Evolutionary conservation across 2,329 filamentous ascomycete genomes (phyloP), one percentile per base, ranked within the genome.

Genomic region (Colletotrichum liaoningense): DNA sequence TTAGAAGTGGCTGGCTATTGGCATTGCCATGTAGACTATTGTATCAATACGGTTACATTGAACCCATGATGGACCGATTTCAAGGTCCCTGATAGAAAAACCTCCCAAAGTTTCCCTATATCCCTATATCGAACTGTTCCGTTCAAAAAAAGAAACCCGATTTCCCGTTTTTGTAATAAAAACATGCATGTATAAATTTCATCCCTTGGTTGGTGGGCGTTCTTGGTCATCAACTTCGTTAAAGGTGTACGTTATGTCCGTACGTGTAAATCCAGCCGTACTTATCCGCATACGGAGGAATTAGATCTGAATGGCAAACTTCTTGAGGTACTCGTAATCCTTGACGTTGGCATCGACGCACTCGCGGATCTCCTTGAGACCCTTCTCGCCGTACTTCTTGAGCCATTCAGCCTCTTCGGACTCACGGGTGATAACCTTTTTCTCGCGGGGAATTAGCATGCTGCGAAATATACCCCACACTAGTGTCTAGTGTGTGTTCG

Each of bases 321-420:
- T 88, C 88, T 93, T 95, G 82, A 97, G 84, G 80, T 95, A 95
- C 83, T 96, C 93, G 81, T 97, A 97, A 80, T 95, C 88, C 63
- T 88, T 86, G 60, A 94, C 84, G 78, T 95, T 95, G 67, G 89
- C 91, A 74, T 94, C 88, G 49, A 95, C 94, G 14, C 89, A 92
- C 77, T 91, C 86, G 73, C 91, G 86, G 79, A 97, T 96, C 59
- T 92, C 81, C 80, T 90, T 91, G 69, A 92, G 91, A 14, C 87
- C 93, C 78, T 95, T 88, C 59, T 91, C 88, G 42, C 94, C 94
- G 78, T 89, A 97, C 83, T 94, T 95, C 76, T 92, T 85, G 35
- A 83, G 85, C 94, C 94, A 97, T 77, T 94, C 92, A 62, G 85
- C 84, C 78, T 94, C 89, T 77, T 95, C 90, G 74, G 90, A 85